Conservation (phyloP, 441 rosid genomes). For the Gossypium schwendimanii region DNA sequence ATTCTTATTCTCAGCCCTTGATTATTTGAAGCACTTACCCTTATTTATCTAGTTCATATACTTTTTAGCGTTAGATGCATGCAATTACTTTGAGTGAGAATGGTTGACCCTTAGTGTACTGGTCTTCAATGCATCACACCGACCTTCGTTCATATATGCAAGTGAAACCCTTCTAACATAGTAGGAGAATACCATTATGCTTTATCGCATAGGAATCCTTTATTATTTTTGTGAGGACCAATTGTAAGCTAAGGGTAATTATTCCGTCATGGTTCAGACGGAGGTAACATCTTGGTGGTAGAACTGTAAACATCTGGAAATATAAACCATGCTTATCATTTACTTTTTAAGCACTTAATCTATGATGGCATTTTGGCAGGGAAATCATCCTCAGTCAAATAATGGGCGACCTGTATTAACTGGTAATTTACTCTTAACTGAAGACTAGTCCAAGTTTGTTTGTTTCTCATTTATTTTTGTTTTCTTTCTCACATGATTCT, state of each 20-base stretch:
- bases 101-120: too few species aligned
- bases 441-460: neutral
- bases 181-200: neutral
- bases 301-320: neutral
- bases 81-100: neutral
- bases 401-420: constrained; percentile 13
- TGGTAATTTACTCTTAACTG: constrained; percentile 15
- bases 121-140: neutral
- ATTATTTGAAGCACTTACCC: neutral
- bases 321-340: constrained; percentile 1
- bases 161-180: neutral
- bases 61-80: neutral
- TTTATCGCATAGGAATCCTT: neutral
- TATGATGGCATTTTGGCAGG: constrained; percentile 23
- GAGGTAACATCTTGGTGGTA: neutral
- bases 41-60: neutral
- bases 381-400: constrained; percentile 18
- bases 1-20: neutral
- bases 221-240: neutral
- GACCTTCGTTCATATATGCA: neutral
- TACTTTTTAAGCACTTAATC: constrained; percentile 2
- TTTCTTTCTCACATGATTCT: neutral
- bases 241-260: neutral
- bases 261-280: neutral
- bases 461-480: neutral